These are phyloP conservation scores for Phialophora tarda DNA, from an alignment of 2,329 filamentous ascomycete species.

Conservation along the genomic window DNA sequence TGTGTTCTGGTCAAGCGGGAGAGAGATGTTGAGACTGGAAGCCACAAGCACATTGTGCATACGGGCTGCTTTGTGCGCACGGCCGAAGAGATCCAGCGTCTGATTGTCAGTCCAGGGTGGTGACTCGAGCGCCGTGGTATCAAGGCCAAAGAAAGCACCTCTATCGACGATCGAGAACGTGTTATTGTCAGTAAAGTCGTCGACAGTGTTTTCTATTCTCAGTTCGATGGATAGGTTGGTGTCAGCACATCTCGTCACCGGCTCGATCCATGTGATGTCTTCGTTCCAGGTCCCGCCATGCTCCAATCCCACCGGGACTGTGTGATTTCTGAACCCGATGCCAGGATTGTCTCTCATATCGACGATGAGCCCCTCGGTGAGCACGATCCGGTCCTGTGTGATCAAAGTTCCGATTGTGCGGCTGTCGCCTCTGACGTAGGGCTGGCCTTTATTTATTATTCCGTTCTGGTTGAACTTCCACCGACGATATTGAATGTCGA, in stretches of 20 bases:
- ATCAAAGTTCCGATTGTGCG: slow-evolving; percentile 43
- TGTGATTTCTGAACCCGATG: slow-evolving; percentile 54
- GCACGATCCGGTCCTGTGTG: slow-evolving; percentile 42
- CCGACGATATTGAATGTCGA: slow-evolving; percentile 50
- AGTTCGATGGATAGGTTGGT: slow-evolving; percentile 51
- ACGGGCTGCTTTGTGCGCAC: slow-evolving; percentile 54
- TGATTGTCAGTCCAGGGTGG: slow-evolving; percentile 44
- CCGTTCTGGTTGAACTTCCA: slow-evolving; percentile 38
- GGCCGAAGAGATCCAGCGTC: slow-evolving; percentile 44
- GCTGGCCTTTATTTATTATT: slow-evolving; percentile 43
- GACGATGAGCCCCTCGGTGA: slow-evolving; percentile 47
- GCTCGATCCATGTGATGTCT: slow-evolving; percentile 53
- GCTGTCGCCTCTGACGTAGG: slow-evolving; percentile 43
- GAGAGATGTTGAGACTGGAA: slow-evolving; percentile 21
- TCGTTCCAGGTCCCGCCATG: slow-evolving; percentile 21
- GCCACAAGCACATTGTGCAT: slow-evolving; percentile 46
- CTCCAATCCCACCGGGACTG: slow-evolving; percentile 41
- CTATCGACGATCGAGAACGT: slow-evolving; percentile 48
- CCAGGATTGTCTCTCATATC: slow-evolving; percentile 48
- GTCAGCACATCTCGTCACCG: slow-evolving; percentile 50
- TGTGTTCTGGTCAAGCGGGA: slow-evolving; percentile 6
- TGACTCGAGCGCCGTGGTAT: slow-evolving; percentile 43
- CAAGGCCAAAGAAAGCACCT: slow-evolving; percentile 52
- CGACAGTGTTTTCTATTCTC: slow-evolving; percentile 36
- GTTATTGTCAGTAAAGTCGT: slow-evolving; percentile 13